Conservation (phyloP, 331 rosid species). For the Cydonia oblonga region DNA sequence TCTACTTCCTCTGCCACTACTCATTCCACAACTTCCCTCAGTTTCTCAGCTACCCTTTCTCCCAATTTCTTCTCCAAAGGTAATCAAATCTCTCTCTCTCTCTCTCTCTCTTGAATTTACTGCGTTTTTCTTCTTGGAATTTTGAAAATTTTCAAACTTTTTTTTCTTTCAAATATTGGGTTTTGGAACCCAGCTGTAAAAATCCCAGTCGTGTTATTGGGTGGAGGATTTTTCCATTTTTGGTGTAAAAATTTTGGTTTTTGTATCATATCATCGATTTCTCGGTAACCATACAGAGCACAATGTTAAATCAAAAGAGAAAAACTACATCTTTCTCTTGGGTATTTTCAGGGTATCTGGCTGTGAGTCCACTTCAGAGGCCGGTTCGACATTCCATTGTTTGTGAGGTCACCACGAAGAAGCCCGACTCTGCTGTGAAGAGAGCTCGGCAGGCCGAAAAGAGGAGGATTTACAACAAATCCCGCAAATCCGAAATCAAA, state of each 20-base stretch:
- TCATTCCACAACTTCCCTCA: slow-evolving; percentile 32
- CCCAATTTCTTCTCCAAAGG: slow-evolving; percentile 39
- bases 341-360: slow-evolving; percentile 37
- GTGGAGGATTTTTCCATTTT: background rate
- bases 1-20: slow-evolving; percentile 20
- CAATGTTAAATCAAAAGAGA: background rate
- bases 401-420: slow-evolving; percentile 62
- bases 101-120: background rate
- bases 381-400: slow-evolving; percentile 32
- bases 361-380: slow-evolving; percentile 30
- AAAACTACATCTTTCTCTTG: background rate
- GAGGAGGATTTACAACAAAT: slow-evolving; percentile 66
- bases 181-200: background rate
- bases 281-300: background rate
- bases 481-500: slow-evolving; percentile 66
- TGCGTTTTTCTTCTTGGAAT: background rate
- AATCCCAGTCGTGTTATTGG: background rate
- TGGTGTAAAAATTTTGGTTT: background rate
- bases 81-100: background rate
- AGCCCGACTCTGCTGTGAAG: slow-evolving; percentile 75
- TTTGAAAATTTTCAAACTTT: background rate
- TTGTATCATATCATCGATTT: background rate
- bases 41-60: slow-evolving; percentile 54
- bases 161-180: background rate
- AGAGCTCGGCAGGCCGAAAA: slow-evolving; percentile 82